phyloP scores from a whole-genome alignment of 2,329 filamentous ascomycete species.

The Metarhizium guizhouense region DNA sequence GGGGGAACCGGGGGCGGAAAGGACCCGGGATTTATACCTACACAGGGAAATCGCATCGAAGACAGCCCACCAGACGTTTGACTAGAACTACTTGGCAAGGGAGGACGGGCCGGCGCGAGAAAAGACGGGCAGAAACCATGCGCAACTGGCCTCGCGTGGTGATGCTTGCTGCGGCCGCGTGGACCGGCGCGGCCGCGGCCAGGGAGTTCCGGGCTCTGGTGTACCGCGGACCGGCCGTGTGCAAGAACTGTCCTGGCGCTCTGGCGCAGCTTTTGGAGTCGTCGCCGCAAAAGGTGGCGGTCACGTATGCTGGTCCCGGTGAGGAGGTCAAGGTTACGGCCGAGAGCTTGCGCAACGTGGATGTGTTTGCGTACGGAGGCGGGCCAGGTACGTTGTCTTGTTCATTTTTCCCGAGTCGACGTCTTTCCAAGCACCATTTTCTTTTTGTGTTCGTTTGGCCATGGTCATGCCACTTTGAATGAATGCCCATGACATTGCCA shows the following conservation, averaged over 20 bases:
- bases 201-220: background rate
- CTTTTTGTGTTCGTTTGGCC: too few species aligned
- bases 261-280: conserved; percentile 12
- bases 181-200: background rate
- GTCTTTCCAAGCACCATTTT: too few species aligned
- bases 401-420: background rate
- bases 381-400: conserved; percentile 9
- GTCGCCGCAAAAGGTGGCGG: conserved; percentile 11
- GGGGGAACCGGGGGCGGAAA: too few species aligned
- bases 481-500: too few species aligned
- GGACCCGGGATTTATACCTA: too few species aligned
- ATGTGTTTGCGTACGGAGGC: conserved; percentile 12
- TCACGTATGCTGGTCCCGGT: conserved; percentile 11
- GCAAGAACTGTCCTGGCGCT: conserved; percentile 11
- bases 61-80: too few species aligned
- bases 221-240: conserved; percentile 5
- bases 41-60: too few species aligned
- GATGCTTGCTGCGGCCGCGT: background rate
- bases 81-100: too few species aligned
- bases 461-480: too few species aligned
- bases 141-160: background rate
- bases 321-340: conserved; percentile 9
- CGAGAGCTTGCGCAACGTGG: conserved; percentile 7
- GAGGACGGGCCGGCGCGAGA: too few species aligned
- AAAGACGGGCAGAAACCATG: background rate